Base-by-base conservation (phyloP, 2,329 filamentous ascomycete genomes). In the Penicillium sp. region DNA sequence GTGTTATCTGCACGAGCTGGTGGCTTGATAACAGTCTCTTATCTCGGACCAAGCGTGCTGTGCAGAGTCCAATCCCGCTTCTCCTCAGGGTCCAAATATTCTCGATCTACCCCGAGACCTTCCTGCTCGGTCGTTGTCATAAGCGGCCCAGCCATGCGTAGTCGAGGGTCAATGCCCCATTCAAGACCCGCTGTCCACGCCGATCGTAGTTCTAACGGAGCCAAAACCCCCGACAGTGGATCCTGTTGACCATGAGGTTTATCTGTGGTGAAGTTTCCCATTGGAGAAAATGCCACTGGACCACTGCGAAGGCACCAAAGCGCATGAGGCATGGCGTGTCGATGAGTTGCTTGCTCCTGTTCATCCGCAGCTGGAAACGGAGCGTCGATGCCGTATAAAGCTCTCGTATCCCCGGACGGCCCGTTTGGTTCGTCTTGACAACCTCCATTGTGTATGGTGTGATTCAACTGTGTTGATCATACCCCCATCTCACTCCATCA, bases 31-130 rank as follows among this genome's bases (percentile, higher is more conserved):
- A n/a, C n/a, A n/a, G n/a, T n/a, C n/a, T n/a, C n/a, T n/a, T n/a
- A n/a, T n/a, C n/a, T n/a, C n/a, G n/a, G n/a, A n/a, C n/a, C n/a
- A n/a, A n/a, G n/a, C n/a, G n/a, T n/a, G n/a, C n/a, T n/a, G n/a
- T n/a, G n/a, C n/a, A n/a, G n/a, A n/a, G n/a, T n/a, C n/a, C n/a
- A n/a, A n/a, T n/a, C n/a, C n/a, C n/a, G n/a, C n/a, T n/a, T n/a
- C n/a, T n/a, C n/a, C n/a, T 38, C n/a, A 8, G 36, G 39, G 42
- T 9, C 42, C 43, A 47, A 52, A 42, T 39, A 43, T 51, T 33
- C 9, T 16, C 16, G 45, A 46, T 51, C 41, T 33, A 32, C 50
- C 28, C 17, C 18, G 7, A 13, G 11, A 21, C 20, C 40, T 48
- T 37, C 42, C 19, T 43, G 16, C 28, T 38, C 27, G 31, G 34